Evolutionary conservation across 306 rosid genomes (phyloP).

Genomic region (Cicer cuneatum): DNA sequence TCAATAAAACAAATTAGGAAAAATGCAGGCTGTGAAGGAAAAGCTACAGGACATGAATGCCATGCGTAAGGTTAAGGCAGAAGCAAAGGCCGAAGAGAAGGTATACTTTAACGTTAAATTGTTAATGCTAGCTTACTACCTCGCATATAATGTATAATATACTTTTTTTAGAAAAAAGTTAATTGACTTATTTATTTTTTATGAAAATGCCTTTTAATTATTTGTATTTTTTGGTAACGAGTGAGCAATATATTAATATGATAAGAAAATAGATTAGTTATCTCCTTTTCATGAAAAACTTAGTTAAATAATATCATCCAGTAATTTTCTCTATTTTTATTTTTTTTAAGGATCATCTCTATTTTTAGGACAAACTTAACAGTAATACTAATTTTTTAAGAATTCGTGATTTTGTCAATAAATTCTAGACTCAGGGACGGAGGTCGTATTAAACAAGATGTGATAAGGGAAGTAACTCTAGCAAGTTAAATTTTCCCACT

Average conservation of each 20-base stretch:
- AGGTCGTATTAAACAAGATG: no score
- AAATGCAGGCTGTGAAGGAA: constrained; percentile 81
- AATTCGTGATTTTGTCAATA: no score
- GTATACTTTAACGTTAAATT: constrained; percentile 32
- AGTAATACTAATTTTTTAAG: not conserved
- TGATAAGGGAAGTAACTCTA: no score
- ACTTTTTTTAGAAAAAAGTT: no score
- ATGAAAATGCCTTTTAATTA: not conserved
- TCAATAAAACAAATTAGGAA: not conserved
- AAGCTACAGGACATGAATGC: constrained; percentile 58
- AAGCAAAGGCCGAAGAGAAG: constrained; percentile 78
- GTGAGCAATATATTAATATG: not conserved
- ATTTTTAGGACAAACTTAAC: not conserved
- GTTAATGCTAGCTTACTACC: no score
- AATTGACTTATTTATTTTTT: no score
- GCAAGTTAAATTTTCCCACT: no score
- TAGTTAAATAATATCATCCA: not conserved
- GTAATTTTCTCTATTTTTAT: no score
- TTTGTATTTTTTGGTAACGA: not conserved
- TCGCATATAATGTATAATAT: no score
- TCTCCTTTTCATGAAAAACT: not conserved
- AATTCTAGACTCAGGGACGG: no score
- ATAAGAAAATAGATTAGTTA: not conserved
- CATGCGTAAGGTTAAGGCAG: constrained; percentile 67
- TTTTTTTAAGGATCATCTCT: no score